Conservation (phyloP, 2,329 filamentous ascomycete genomes). For the Aureobasidium mangrovei region DNA sequence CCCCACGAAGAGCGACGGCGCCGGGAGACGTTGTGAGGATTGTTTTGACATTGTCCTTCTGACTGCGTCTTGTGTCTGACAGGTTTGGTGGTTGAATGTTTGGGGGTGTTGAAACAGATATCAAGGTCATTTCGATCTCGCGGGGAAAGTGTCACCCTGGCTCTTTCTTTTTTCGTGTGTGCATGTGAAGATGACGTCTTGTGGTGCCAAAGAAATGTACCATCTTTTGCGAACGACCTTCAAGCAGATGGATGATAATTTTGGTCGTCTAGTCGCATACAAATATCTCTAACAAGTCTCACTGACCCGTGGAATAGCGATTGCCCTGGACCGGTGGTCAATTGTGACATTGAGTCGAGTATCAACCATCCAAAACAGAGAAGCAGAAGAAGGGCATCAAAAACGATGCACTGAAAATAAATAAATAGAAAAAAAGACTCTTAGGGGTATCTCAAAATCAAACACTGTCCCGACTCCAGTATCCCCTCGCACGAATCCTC, state of each 20-base stretch:
- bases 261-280: too few relatives aligned
- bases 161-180: not conserved
- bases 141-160: not conserved
- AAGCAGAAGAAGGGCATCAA: too few relatives aligned
- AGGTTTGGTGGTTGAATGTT: not conserved
- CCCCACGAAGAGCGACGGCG: slow-evolving; percentile 71
- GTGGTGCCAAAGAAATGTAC: not conserved
- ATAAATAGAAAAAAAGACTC: too few relatives aligned
- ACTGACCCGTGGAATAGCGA: too few relatives aligned
- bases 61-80: not conserved
- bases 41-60: slow-evolving; percentile 1
- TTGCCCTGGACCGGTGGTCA: too few relatives aligned
- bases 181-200: slow-evolving; percentile 10
- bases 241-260: too few relatives aligned
- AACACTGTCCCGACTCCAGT: slow-evolving; percentile 17
- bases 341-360: too few relatives aligned
- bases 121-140: not conserved
- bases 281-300: too few relatives aligned
- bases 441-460: not conserved
- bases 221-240: not conserved
- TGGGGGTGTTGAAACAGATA: not conserved
- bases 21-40: slow-evolving; percentile 44
- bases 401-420: too few relatives aligned
- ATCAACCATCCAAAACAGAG: too few relatives aligned
- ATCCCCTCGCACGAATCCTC: slow-evolving; percentile 33